Evolutionary conservation across 495 filamentous ascomycete genomes (phyloP).

Genomic region (Penicillium soppii): DNA sequence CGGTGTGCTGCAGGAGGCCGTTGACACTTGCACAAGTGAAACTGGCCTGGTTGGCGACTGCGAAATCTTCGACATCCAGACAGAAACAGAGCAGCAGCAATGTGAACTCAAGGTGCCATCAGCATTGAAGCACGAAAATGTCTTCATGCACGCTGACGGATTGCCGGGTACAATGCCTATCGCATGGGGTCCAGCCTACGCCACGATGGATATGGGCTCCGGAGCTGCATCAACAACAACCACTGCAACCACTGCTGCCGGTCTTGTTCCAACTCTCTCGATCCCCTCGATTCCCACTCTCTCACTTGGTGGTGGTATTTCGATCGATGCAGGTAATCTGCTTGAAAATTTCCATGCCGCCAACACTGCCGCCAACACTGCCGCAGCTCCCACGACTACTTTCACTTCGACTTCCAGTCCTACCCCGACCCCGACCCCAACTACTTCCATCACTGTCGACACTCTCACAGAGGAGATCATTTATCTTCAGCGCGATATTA

Average conservation of each 20-base stretch:
- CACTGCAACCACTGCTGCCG: conserved; percentile 3
- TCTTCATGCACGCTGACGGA: conserved; percentile 32
- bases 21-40: conserved; percentile 50
- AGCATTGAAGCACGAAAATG: conserved; percentile 37
- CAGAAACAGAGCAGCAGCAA: conserved; percentile 33
- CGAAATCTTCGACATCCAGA: conserved; percentile 57
- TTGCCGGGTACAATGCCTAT: conserved; percentile 56
- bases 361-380: conserved; percentile 1
- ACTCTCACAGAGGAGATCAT: conserved; percentile 34
- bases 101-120: conserved; percentile 50
- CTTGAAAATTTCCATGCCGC: conserved; percentile 2
- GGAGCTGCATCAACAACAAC: conserved; percentile 7
- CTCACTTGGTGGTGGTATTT: conserved; percentile 4
- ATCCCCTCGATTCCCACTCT: conserved; percentile 9
- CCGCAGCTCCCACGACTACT: conserved; percentile 5
- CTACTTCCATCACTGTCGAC: conserved; percentile 25
- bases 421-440: conserved; percentile 26
- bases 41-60: conserved; percentile 57
- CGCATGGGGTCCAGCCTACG: conserved; percentile 52
- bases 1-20: conserved; percentile 40
- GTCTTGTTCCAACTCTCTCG: conserved; percentile 1
- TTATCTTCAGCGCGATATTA: conserved; percentile 36
- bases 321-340: conserved; percentile 6
- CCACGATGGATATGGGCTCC: conserved; percentile 22
- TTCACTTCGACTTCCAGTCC: conserved; percentile 18